These are phyloP conservation scores for Cercophora sp. DNA, from an alignment of 495 filamentous ascomycete genomes.

Conservation along the genomic window DNA sequence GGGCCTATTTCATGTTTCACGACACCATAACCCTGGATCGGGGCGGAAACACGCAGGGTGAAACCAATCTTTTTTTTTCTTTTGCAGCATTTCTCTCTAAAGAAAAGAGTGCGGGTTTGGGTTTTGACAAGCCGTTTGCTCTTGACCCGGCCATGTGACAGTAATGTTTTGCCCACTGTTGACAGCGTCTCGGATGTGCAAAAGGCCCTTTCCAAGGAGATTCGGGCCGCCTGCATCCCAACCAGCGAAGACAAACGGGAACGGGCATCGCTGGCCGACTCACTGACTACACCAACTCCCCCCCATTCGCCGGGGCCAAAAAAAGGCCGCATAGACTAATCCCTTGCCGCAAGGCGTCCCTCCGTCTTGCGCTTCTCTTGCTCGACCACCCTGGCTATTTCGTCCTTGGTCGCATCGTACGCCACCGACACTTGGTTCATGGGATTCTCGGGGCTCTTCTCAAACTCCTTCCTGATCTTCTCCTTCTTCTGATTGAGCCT, in stretches of 20 bases:
- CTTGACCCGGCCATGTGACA: not conserved
- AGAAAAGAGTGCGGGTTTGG: not conserved
- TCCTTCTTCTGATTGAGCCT: constrained; percentile 76
- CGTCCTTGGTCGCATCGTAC: constrained; percentile 75
- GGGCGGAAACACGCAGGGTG: not conserved
- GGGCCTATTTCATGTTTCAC: not conserved
- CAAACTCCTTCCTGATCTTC: constrained; percentile 78
- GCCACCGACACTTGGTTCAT: constrained; percentile 74
- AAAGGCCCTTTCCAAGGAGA: too few relatives aligned
- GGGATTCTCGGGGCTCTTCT: constrained; percentile 88
- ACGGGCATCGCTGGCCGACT: too few relatives aligned
- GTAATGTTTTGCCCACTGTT: too few relatives aligned
- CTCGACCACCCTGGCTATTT: constrained; percentile 62
- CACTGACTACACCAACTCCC: too few relatives aligned
- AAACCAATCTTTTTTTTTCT: not conserved
- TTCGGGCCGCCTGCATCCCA: too few relatives aligned
- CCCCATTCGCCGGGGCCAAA: too few relatives aligned
- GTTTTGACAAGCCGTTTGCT: not conserved
- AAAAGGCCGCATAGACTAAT: too few relatives aligned
- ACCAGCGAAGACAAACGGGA: too few relatives aligned
- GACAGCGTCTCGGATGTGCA: too few relatives aligned
- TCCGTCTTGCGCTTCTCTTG: constrained; percentile 74
- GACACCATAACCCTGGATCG: not conserved
- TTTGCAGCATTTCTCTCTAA: not conserved
- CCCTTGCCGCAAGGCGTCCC: constrained; percentile 50